These are phyloP conservation scores for Cutaneotrichosporon spelunceum DNA, from an alignment of 1,284 basidiomycete species.

Conservation along the genomic window DNA sequence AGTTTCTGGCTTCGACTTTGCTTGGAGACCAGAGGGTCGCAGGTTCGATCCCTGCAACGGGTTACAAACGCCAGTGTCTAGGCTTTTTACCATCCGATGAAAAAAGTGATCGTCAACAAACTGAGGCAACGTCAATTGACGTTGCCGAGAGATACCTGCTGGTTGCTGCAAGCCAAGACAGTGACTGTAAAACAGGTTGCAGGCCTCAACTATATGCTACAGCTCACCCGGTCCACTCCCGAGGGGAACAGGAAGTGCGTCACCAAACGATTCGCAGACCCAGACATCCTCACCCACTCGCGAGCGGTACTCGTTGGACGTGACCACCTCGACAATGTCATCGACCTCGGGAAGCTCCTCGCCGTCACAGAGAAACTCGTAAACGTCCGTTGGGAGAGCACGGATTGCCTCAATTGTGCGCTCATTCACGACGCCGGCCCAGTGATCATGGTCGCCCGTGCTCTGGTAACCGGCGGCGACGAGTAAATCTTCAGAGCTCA, in stretches of 20 bases:
- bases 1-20: background rate
- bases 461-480: background rate
- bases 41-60: background rate
- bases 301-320: background rate
- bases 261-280: background rate
- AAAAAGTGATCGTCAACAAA: no score
- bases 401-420: background rate
- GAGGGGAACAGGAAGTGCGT: background rate
- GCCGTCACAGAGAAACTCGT: background rate
- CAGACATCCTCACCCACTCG: background rate
- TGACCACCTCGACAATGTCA: background rate
- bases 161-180: no score
- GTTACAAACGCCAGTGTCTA: background rate
- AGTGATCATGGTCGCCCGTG: background rate
- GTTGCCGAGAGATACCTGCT: no score
- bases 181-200: no score
- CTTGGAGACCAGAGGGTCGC: background rate
- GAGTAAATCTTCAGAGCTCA: background rate
- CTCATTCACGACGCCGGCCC: background rate
- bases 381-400: background rate
- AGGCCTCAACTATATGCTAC: no score
- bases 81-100: no score
- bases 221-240: no score
- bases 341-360: background rate
- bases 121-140: no score